Evolutionary conservation across 1,284 basidiomycete genomes (phyloP).

Genomic region (Blastosporella zonata): DNA sequence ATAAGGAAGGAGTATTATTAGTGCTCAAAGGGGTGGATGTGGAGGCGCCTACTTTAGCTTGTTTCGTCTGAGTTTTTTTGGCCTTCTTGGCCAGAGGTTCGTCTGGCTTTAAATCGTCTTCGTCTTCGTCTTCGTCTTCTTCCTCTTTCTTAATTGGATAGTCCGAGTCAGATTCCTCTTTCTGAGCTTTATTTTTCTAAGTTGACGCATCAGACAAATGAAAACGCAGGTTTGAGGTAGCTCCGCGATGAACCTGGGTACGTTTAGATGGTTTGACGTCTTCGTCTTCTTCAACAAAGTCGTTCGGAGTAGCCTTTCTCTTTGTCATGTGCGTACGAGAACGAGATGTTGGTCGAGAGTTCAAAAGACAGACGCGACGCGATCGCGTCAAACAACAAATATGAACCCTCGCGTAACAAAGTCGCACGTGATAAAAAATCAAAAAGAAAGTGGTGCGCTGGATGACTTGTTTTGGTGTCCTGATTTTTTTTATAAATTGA

Average conservation of each 20-base stretch:
- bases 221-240: not conserved
- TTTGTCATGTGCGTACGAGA: constrained; percentile 13
- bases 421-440: constrained; percentile 14
- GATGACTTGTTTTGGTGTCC: constrained; percentile 1
- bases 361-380: not conserved
- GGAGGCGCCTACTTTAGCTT: not conserved
- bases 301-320: constrained; percentile 10
- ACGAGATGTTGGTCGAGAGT: not conserved
- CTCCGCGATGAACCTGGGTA: constrained; percentile 4
- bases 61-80: constrained; percentile 13
- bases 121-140: constrained; percentile 12
- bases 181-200: constrained; percentile 8
- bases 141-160: constrained; percentile 8
- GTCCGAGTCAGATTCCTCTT: constrained; percentile 14
- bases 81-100: constrained; percentile 18
- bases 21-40: not conserved
- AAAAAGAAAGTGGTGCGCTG: constrained; percentile 19
- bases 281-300: constrained; percentile 11
- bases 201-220: not conserved
- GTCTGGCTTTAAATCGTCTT: constrained; percentile 12
- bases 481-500: constrained; percentile 15
- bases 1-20: not conserved
- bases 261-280: constrained; percentile 7
- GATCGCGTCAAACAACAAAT: constrained; percentile 2
- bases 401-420: constrained; percentile 7